Base-by-base conservation (phyloP, 192 early-diverging fungal genomes). In the Coemansia guatemalensis region DNA sequence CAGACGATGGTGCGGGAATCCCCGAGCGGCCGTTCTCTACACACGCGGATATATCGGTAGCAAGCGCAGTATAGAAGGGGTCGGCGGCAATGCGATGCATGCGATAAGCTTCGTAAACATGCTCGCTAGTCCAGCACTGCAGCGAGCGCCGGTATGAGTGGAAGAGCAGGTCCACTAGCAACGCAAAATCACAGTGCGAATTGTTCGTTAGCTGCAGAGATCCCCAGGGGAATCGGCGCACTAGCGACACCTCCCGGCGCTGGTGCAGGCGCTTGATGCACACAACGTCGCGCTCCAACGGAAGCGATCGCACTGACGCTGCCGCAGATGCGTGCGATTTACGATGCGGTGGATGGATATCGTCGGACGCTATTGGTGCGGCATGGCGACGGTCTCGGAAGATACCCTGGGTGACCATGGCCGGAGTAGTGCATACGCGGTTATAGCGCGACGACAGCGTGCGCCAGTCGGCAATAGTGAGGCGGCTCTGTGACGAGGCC, bases 31-130 rank as follows among this genome's bases (percentile, higher is more conserved):
- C 5, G 53, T 9, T 27, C 20, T 56, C 62, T 22, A 73, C 26
- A 26, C 58, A 73, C 30, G 30, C 56, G 12, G 64, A 22, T 12
- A 73, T 48, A 1, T 56, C 55, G 8, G 30, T 8, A 4, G 20
- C 50, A 22, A 58, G 48, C 5, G 50, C 56, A n/a, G 35, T 24
- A 48, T 68, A 79, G 1, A 23, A 49, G 0, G 73, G 62, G 39
- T 81, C 73, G 0, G 57, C 51, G 2, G 65, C 62, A 33, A 75
- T 57, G 8, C 65, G 58, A 39, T 58, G 64, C 67, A 63, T 61
- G 50, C 97, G 87, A 84, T 93, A 99, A 41, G 86, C 82, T 71
- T 99, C 95, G 68, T 97, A 99, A 57, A 91, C 85, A 9, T 93
- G 72, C 35, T 87, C 75, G 52, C 88, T 85, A 30, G 95, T 95